These are phyloP conservation scores for Mycena indigotica DNA, from an alignment of 768 basidiomycete species.

Conservation along the genomic window DNA sequence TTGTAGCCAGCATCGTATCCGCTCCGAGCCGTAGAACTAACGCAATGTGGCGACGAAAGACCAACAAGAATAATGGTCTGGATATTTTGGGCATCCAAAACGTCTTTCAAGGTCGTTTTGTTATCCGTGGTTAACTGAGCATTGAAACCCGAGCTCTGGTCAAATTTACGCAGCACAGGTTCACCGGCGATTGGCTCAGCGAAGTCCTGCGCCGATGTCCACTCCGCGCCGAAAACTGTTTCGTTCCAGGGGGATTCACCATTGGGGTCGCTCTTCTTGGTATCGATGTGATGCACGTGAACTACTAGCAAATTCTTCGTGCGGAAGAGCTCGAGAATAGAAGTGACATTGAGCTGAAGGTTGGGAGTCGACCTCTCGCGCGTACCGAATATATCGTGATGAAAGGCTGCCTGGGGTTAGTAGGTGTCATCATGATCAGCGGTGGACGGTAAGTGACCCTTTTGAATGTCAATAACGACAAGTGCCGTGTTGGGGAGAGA, in stretches of 20 bases:
- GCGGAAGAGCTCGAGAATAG: slow-evolving; percentile 16
- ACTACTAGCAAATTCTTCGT: slow-evolving; percentile 9
- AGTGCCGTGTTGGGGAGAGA: slow-evolving; percentile 17
- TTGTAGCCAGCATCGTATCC: slow-evolving; percentile 7
- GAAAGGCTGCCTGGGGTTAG: slow-evolving; percentile 3
- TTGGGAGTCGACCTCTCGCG: slow-evolving; percentile 17
- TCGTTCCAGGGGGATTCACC: slow-evolving; percentile 5
- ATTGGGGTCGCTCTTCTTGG: not conserved
- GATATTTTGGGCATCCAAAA: slow-evolving; percentile 11
- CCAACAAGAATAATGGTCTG: slow-evolving; percentile 15
- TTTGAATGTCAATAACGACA: slow-evolving; percentile 20
- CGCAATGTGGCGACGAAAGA: slow-evolving; percentile 15
- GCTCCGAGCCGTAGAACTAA: slow-evolving; percentile 14
- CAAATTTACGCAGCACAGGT: slow-evolving; percentile 17
- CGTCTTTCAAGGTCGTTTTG: slow-evolving; percentile 3
- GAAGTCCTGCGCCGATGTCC: slow-evolving; percentile 11
- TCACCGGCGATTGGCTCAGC: slow-evolving; percentile 10
- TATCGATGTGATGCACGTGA: slow-evolving; percentile 20
- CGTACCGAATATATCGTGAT: not conserved
- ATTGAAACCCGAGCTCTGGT: slow-evolving; percentile 16
- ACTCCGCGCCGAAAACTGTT: not conserved
- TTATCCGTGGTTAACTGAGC: slow-evolving; percentile 5
- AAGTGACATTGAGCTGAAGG: slow-evolving; percentile 16
- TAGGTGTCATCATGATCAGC: not conserved
- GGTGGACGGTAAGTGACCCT: slow-evolving; percentile 3